Percentiles rank a stretch among this genome's conserved stretches.
These are phyloP conservation scores for Trichoderma sp. DNA, from an alignment of 2,329 filamentous ascomycete species.

Conservation along the genomic window DNA sequence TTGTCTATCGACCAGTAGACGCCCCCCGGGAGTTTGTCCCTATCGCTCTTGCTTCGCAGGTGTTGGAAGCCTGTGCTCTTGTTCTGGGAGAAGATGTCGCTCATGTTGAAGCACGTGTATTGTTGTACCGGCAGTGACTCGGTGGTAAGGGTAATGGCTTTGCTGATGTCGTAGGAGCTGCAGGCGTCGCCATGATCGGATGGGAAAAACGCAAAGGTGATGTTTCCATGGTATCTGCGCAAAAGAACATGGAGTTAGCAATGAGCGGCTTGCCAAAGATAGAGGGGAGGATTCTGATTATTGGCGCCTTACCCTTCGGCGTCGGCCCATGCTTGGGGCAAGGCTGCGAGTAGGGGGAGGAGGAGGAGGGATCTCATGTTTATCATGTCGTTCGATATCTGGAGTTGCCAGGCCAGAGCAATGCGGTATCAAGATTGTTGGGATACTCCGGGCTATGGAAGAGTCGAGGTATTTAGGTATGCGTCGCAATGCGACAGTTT, in stretches of 20 bases:
- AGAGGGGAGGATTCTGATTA: background rate
- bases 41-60: background rate
- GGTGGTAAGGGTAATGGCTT: slow-evolving; percentile 30
- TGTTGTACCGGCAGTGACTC: slow-evolving; percentile 9
- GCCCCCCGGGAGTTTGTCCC: background rate
- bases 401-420: no score
- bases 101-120: slow-evolving; percentile 34
- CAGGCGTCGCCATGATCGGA: slow-evolving; percentile 24
- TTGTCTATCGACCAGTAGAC: background rate
- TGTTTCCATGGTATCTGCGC: background rate
- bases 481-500: no score
- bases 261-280: background rate
- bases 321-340: background rate
- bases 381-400: no score
- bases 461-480: no score
- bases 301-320: background rate
- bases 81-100: slow-evolving; percentile 31
- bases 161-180: slow-evolving; percentile 29
- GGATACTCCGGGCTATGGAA: no score
- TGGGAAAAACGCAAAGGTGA: background rate
- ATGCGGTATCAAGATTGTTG: no score
- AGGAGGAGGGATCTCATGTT: no score
- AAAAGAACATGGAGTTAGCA: background rate
- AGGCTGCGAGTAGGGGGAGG: no score
- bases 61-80: slow-evolving; percentile 29